Percentiles rank a stretch among this genome's conserved stretches.
Conservation (phyloP, 1,284 basidiomycete species). For the Leccinum fallax region DNA sequence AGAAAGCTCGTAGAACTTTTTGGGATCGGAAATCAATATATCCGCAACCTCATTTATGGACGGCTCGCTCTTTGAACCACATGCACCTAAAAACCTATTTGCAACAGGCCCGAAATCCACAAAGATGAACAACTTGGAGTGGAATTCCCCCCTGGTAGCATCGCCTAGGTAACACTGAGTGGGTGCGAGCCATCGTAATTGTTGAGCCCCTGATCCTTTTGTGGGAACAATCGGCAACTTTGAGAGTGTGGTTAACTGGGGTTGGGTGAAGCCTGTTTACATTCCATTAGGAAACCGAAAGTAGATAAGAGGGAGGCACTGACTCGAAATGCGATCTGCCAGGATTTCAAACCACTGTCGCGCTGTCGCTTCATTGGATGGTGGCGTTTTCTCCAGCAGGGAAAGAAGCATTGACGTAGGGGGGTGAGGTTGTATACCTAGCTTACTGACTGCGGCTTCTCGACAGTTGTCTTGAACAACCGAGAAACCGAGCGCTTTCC, state of each 20-base stretch:
- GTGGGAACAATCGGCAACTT: slow-evolving; percentile 58
- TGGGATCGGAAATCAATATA: slow-evolving; percentile 66
- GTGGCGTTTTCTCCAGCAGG: slow-evolving; percentile 65
- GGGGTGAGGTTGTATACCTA: slow-evolving; percentile 80
- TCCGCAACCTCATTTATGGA: slow-evolving; percentile 79
- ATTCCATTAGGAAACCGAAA: background rate
- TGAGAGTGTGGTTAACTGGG: slow-evolving; percentile 41
- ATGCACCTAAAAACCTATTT: slow-evolving; percentile 84
- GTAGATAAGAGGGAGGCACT: slow-evolving; percentile 9
- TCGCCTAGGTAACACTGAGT: slow-evolving; percentile 71
- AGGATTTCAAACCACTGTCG: slow-evolving; percentile 78
- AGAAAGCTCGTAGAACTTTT: slow-evolving; percentile 68
- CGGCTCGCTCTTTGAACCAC: slow-evolving; percentile 89
- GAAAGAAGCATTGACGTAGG: slow-evolving; percentile 65
- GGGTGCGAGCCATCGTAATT: slow-evolving; percentile 56
- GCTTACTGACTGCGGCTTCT: slow-evolving; percentile 64
- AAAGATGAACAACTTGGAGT: slow-evolving; percentile 83
- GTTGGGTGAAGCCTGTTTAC: slow-evolving; percentile 25
- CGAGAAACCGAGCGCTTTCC: slow-evolving; percentile 77
- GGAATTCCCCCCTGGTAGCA: slow-evolving; percentile 54
- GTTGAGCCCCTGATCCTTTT: slow-evolving; percentile 32
- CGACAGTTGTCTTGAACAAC: slow-evolving; percentile 60
- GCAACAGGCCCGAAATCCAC: slow-evolving; percentile 87
- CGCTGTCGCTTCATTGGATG: slow-evolving; percentile 58
- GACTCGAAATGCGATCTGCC: slow-evolving; percentile 72